Base-by-base conservation (phyloP, 352 stramenopile genomes). In the Phytophthora podocarpi region DNA sequence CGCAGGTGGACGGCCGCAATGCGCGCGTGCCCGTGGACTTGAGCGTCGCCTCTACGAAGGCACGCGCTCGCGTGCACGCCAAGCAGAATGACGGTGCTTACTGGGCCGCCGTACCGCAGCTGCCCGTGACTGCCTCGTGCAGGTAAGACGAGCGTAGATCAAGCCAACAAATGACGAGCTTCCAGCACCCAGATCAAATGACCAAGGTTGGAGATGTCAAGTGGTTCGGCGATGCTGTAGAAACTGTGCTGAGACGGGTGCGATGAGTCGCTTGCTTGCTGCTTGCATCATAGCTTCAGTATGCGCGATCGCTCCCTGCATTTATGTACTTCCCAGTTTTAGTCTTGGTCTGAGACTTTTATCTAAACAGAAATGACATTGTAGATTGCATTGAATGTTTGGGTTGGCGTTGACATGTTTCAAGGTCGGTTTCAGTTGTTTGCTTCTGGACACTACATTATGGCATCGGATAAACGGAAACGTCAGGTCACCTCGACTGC, bases 21-120 rank as follows among this genome's bases (percentile, higher is more conserved):
- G 80, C 71, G 1, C 78, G 83, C 35, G 83, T 92, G 40, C 83
- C 83, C 0, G 68, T 90, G 57, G 83, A 92, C 45, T 64, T 90
- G 31, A 78, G 64, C 20, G 74, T 85, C 37, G 41, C 35, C 6
- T 87, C 74, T 40, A 70, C 76, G 53, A 64, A 61, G 18, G 73
- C 78, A 10, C 78, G 74, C n/a, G 61, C 54, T 6, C 72, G 69
- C 8, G 72, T 89, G 67, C 71, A 84, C 28, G 56, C 59, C 50
- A 80, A 82, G 47, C 76, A 75, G 41, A 64, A 88, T 47, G 73
- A 76, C 21, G 82, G 77, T 43, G 46, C 51, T 3, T 86, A 87
- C 59, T 91, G 79, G 68, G 79, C 82, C 10, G 59, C 67, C 7
- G 73, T 77, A 32, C 77, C 82, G 35, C 79, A 91, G 46, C 48